These are phyloP conservation scores for Macrotyloma uniflorum DNA, from an alignment of 306 rosid genomes.

Conservation along the genomic window DNA sequence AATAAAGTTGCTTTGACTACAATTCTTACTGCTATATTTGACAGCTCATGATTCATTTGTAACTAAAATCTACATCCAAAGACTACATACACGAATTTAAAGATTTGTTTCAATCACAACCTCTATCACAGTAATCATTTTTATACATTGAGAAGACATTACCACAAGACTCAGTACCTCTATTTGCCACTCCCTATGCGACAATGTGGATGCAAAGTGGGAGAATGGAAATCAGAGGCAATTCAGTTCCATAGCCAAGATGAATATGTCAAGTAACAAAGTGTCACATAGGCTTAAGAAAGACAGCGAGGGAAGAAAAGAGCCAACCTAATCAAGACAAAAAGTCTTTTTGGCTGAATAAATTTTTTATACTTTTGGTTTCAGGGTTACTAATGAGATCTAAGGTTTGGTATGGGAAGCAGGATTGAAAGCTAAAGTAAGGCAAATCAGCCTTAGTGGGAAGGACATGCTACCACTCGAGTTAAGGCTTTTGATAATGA, in stretches of 20 bases:
- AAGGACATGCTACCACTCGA: slow-evolving; percentile 5
- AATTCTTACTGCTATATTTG: not conserved
- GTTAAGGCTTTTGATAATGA: not conserved
- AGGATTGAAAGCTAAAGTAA: not conserved
- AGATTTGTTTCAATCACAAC: not conserved
- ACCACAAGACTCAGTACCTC: slow-evolving; percentile 3
- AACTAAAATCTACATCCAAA: not conserved
- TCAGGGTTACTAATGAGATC: not conserved
- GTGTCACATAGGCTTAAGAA: not conserved
- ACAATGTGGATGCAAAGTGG: not conserved
- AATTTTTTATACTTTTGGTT: not conserved
- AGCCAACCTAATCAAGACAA: not conserved
- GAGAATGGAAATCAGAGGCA: not conserved
- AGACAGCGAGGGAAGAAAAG: not conserved
- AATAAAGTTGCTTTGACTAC: no score
- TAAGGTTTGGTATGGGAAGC: not conserved
- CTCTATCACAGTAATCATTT: not conserved
- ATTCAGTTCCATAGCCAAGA: not conserved
- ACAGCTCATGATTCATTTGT: not conserved
- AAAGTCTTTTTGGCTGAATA: not conserved
- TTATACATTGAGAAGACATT: not conserved
- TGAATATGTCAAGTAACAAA: not conserved
- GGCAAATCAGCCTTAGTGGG: slow-evolving; percentile 1
- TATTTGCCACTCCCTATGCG: not conserved
- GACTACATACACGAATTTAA: not conserved